phyloP scores from a whole-genome alignment of 208 protist genomes.

The Leishmania mexicana region DNA sequence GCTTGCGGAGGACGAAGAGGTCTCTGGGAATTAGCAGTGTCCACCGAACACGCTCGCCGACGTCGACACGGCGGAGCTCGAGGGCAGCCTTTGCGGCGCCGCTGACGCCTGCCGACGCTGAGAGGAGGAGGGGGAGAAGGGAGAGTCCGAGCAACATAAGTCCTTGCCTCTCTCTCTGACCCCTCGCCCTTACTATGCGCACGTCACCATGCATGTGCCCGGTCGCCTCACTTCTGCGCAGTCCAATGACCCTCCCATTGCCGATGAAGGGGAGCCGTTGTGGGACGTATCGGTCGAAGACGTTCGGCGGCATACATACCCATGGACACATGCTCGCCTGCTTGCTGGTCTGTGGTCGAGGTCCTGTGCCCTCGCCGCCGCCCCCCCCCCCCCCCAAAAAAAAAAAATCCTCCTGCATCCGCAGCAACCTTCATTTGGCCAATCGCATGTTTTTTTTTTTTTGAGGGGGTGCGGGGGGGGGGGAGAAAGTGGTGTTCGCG shows the following conservation, averaged over 20 bases:
- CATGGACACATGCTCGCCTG: background rate
- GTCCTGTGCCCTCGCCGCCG: no score
- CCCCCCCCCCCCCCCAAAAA: no score
- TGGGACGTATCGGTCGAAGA: background rate
- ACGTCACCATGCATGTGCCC: background rate
- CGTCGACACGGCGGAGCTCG: background rate
- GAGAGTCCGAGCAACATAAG: background rate
- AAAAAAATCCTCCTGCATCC: no score
- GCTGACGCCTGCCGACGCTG: background rate
- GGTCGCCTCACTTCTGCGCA: background rate
- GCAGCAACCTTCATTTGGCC: background rate
- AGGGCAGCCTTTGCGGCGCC: background rate
- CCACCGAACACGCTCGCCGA: background rate
- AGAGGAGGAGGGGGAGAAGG: background rate
- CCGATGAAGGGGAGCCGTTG: background rate
- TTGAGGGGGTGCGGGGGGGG: no score
- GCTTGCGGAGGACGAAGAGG: background rate
- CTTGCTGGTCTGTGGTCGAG: background rate
- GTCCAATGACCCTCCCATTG: background rate
- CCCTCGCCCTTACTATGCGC: background rate
- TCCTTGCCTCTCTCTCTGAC: background rate
- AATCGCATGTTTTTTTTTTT: no score
- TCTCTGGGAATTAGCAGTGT: background rate
- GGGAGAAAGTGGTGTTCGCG: no score
- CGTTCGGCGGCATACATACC: background rate